A percentile compares a stretch with the other conserved stretches of the same genome.
These are phyloP conservation scores for Ophiosphaerella korrae DNA, from an alignment of 2,329 filamentous ascomycete genomes.

Conservation along the genomic window DNA sequence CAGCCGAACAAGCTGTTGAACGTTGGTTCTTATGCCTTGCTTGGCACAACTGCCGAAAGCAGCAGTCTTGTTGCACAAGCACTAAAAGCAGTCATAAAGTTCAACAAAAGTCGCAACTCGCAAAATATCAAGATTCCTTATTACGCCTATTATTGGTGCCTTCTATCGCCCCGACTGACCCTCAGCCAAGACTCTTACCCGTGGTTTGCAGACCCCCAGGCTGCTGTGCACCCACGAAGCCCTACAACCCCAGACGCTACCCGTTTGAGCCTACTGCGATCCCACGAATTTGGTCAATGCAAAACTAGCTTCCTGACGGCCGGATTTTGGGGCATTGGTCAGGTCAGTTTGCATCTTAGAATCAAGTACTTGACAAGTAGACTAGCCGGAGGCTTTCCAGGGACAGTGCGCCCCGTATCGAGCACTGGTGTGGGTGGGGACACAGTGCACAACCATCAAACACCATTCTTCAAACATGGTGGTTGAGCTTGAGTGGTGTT, in stretches of 20 bases:
- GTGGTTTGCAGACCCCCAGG: slow-evolving; percentile 5
- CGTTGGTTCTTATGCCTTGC: slow-evolving; percentile 9
- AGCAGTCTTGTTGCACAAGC: not conserved
- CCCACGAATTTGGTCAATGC: slow-evolving; percentile 10
- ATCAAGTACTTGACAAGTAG: too few species aligned
- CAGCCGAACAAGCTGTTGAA: slow-evolving; percentile 20
- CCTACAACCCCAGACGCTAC: slow-evolving; percentile 9
- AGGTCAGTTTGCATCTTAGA: too few species aligned
- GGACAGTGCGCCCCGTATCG: too few species aligned
- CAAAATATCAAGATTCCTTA: too few species aligned
- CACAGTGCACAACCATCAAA: too few species aligned
- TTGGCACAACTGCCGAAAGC: slow-evolving; percentile 1
- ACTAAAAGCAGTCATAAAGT: not conserved
- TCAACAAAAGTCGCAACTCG: not conserved
- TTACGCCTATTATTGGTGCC: not conserved
- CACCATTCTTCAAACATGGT: too few species aligned
- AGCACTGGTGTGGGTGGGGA: too few species aligned
- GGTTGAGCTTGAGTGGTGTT: too few species aligned
- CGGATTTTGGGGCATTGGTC: too few species aligned
- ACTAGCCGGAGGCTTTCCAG: too few species aligned
- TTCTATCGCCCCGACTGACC: not conserved
- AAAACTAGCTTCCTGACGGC: not conserved
- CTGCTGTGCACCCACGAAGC: not conserved
- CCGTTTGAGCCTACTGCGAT: slow-evolving; percentile 11
- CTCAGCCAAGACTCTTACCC: not conserved